phyloP scores from a whole-genome alignment of 208 protist species.

The Blastocrithidia nonstop region DNA sequence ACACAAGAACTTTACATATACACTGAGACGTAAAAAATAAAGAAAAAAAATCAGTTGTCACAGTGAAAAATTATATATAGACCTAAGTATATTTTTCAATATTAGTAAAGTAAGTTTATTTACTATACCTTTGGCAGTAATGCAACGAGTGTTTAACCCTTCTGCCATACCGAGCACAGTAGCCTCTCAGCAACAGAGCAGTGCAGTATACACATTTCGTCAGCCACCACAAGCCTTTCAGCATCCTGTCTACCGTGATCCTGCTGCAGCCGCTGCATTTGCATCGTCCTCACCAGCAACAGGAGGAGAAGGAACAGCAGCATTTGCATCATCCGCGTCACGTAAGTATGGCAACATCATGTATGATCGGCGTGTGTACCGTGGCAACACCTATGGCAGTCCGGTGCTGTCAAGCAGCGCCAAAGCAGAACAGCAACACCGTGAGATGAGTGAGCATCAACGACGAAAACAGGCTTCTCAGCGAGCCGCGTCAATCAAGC shows the following conservation, averaged over 20 bases:
- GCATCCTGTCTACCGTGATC: conserved; percentile 74
- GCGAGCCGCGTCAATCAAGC: conserved; percentile 39
- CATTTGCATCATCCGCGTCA: conserved; percentile 5
- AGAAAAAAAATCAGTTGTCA: too few species aligned
- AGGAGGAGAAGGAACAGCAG: too few species aligned
- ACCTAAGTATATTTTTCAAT: too few species aligned
- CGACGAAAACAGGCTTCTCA: conserved; percentile 46
- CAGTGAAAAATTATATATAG: too few species aligned
- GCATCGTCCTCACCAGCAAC: not conserved
- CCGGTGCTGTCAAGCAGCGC: conserved; percentile 70
- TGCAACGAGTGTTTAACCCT: too few species aligned
- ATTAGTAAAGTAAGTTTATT: too few species aligned
- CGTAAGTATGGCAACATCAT: conserved; percentile 89
- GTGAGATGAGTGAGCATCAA: conserved; percentile 38
- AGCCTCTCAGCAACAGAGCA: too few species aligned
- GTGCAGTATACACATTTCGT: conserved; percentile 81
- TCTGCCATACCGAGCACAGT: too few species aligned
- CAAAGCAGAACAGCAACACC: conserved; percentile 46
- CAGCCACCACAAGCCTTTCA: conserved; percentile 72
- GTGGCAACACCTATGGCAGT: conserved; percentile 90
- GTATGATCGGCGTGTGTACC: conserved; percentile 90
- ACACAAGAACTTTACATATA: too few species aligned
- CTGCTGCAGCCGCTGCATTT: too few species aligned
- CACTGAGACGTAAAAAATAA: too few species aligned
- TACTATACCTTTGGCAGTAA: too few species aligned